A percentile compares a stretch with the other conserved stretches of the same genome.
Evolutionary conservation across 2,329 filamentous ascomycete genomes (phyloP).

Genomic region (Aspergillus pseudoglaucus): DNA sequence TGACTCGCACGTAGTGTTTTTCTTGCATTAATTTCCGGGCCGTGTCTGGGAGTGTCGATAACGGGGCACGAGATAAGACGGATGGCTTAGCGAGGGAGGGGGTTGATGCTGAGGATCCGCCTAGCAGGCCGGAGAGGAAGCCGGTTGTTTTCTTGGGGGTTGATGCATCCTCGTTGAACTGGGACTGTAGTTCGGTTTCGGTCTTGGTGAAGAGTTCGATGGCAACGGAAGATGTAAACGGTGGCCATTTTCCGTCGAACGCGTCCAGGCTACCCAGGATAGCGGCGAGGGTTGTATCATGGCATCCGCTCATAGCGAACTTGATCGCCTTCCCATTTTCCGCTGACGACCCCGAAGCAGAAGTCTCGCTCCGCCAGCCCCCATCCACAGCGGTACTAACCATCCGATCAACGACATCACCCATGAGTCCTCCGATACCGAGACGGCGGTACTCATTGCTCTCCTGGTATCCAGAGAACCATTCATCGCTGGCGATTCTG

Average conservation of each 20-base stretch:
- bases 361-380: conserved; percentile 45
- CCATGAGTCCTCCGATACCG: conserved; percentile 78
- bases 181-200: conserved; percentile 11
- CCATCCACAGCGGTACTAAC: conserved; percentile 56
- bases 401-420: conserved; percentile 75
- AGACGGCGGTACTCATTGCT: conserved; percentile 79
- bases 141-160: conserved; percentile 22
- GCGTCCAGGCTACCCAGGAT: conserved; percentile 72
- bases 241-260: conserved; percentile 75
- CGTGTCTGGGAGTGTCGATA: conserved; percentile 23
- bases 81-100: conserved; percentile 14
- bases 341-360: conserved; percentile 42
- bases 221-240: conserved; percentile 86
- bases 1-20: conserved; percentile 76
- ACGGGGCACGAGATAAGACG: conserved; percentile 27
- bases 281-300: conserved; percentile 86
- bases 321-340: conserved; percentile 49
- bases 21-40: conserved; percentile 36
- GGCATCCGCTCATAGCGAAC: conserved; percentile 77
- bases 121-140: conserved; percentile 26
- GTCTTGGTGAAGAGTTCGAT: conserved; percentile 74
- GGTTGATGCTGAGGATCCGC: conserved; percentile 13
- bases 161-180: conserved; percentile 19
- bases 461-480: conserved; percentile 83
- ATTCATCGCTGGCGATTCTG: conserved; percentile 76